phyloP scores from a whole-genome alignment of 495 filamentous ascomycete genomes.

The Neurospora sp. region DNA sequence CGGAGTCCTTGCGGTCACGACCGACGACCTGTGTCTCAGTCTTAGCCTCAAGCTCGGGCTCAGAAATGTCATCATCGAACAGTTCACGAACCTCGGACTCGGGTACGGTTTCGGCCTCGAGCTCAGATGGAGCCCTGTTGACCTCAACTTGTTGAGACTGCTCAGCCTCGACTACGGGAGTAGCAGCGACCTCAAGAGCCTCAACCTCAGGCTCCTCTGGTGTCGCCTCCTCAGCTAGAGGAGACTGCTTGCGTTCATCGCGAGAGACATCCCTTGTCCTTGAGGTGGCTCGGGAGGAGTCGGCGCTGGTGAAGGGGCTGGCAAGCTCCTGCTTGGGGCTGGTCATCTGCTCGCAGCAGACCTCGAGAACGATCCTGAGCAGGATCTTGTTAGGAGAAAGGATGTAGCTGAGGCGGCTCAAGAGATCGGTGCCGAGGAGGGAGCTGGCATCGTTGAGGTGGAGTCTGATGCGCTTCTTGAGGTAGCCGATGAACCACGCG shows the following conservation, averaged over 20 bases:
- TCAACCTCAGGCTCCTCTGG: neutral
- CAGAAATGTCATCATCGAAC: neutral
- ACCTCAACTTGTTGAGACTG: neutral
- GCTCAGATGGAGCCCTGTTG: slow-evolving; percentile 12
- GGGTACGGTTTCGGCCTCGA: slow-evolving; percentile 9
- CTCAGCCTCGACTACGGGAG: neutral
- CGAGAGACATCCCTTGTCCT: neutral
- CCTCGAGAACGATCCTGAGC: slow-evolving; percentile 22
- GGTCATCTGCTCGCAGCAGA: slow-evolving; percentile 21
- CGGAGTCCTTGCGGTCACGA: slow-evolving; percentile 18
- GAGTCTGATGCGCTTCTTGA: slow-evolving; percentile 20
- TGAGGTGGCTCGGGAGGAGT: slow-evolving; percentile 10
- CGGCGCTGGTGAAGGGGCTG: slow-evolving; percentile 10
- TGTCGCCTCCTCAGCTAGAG: neutral
- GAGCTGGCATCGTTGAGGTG: slow-evolving; percentile 20
- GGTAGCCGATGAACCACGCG: slow-evolving; percentile 23
- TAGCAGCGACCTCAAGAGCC: neutral
- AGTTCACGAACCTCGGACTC: neutral
- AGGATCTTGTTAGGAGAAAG: slow-evolving; percentile 23
- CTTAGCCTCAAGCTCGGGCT: neutral
- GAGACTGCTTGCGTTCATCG: neutral
- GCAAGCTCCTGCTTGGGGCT: slow-evolving; percentile 1
- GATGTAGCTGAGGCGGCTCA: slow-evolving; percentile 24
- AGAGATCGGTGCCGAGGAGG: slow-evolving; percentile 16
- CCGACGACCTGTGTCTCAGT: neutral